Evolutionary conservation across 2,329 filamentous ascomycete genomes (phyloP).

Genomic region (Curvularia spicifera): DNA sequence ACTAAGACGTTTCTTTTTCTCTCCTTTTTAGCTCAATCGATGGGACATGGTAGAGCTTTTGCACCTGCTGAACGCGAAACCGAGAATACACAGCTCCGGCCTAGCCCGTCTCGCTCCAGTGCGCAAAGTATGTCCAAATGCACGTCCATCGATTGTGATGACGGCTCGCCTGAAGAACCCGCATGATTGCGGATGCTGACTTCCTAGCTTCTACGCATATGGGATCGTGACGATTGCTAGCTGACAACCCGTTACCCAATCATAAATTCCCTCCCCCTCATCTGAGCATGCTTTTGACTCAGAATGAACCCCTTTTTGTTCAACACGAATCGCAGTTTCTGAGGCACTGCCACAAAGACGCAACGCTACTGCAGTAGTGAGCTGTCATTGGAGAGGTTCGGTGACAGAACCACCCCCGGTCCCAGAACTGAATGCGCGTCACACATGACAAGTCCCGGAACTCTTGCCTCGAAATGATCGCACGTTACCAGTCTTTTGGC

Average conservation of each 20-base stretch:
- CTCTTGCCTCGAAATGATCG: constrained; percentile 2
- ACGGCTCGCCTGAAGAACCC: constrained; percentile 1
- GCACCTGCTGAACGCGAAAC: background rate
- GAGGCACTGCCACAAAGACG: background rate
- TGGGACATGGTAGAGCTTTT: background rate
- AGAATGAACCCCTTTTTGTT: background rate
- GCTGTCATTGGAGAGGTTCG: constrained; percentile 10
- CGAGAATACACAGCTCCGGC: background rate
- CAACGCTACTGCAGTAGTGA: constrained; percentile 5
- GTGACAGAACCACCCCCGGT: constrained; percentile 4
- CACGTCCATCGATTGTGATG: background rate
- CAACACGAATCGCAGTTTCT: constrained; percentile 17
- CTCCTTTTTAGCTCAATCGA: background rate
- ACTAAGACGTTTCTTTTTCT: background rate
- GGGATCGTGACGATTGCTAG: constrained; percentile 1
- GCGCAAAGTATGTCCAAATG: background rate
- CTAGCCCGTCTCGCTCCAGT: background rate
- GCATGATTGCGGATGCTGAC: constrained; percentile 12
- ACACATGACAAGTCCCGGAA: constrained; percentile 15
- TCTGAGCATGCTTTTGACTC: constrained; percentile 7
- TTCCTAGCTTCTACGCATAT: constrained; percentile 2
- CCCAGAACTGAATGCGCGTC: constrained; percentile 5
- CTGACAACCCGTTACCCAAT: constrained; percentile 16
- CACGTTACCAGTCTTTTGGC: background rate
- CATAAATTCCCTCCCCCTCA: background rate